Evolutionary conservation across 306 rosid species (phyloP), one percentile per base, ranked within the genome.

Genomic region (Neltuma alba): DNA sequence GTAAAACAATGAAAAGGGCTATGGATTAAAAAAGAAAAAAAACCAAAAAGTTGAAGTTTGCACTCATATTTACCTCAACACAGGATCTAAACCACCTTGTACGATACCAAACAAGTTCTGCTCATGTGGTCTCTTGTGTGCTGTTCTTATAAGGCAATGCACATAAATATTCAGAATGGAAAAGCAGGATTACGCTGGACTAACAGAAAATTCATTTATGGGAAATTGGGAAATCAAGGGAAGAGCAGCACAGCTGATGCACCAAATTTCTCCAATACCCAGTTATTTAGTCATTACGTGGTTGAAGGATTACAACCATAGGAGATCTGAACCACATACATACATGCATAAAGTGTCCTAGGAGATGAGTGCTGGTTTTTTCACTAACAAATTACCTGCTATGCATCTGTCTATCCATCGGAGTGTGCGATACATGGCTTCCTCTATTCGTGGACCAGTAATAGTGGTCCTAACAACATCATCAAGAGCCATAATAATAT

Each of bases 61-160:
- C 28, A 23, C 77, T 64, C 50, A 77, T 76, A 69, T 71, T 79
- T 82, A 95, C 99, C 99, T 91, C 84, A 95, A 83, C 21, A 76
- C 79, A 61, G 96, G 98, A 87, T 95, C 99, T 77, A 95, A 89
- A 80, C 99, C 98, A 80, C 99, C 97, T 83, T 95, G 99, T 80
- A 95, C 99, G 82, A 95, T 93, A 86, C 99, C 99, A 88, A 95
- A 95, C 82, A 95, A 90, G 86, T 95, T 93, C 90, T 93, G 98
- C 73, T 91, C 98, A 9, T 72, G 86, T 73, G 99, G 94, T 83
- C 98, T 91, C 85, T 82, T n/a, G 86, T 95, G 99, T 83, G 99
- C 99, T 95, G 97, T 77, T 79, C 48, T 82, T 68, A 86, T 37
- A 73, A 84, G 62, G 76, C 62, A 81, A 82, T 27, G 23, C 28